Evolutionary conservation across 2,329 filamentous ascomycete species (phyloP).

Genomic region (Cercospora citrullina): DNA sequence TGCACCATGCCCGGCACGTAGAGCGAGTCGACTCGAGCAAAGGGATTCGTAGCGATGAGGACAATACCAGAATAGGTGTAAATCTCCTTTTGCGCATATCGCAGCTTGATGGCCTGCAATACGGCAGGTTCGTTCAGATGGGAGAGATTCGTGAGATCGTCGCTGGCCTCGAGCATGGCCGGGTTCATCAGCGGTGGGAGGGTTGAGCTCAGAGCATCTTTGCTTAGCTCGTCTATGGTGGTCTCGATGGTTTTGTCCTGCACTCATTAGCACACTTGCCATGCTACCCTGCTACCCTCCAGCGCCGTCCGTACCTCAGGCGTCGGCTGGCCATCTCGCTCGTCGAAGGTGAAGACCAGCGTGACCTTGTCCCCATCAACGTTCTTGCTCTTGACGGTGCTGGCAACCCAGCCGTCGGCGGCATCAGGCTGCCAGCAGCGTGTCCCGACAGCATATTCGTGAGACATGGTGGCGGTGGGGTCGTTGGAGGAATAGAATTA

Average conservation of each 20-base stretch:
- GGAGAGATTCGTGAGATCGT: constrained; percentile 95
- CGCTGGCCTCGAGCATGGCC: constrained; percentile 95
- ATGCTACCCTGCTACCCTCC: neutral
- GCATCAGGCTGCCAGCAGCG: constrained; percentile 97
- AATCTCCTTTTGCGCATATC: constrained; percentile 97
- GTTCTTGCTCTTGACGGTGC: constrained; percentile 84
- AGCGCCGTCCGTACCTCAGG: constrained; percentile 19
- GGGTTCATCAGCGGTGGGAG: constrained; percentile 97
- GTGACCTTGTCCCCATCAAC: constrained; percentile 82
- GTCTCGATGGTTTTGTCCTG: constrained; percentile 80
- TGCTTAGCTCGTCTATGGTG: constrained; percentile 71
- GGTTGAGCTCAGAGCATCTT: constrained; percentile 71
- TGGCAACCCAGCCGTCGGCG: constrained; percentile 95
- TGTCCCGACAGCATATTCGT: constrained; percentile 88
- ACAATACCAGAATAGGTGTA: constrained; percentile 99
- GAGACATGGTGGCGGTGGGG: constrained; percentile 64
- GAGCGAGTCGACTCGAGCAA: constrained; percentile 93
- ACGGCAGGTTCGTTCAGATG: constrained; percentile 98
- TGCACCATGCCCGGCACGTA: constrained; percentile 99
- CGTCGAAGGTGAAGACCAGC: constrained; percentile 84
- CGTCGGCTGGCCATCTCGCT: constrained; percentile 39
- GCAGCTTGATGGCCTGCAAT: constrained; percentile 92
- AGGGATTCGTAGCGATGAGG: constrained; percentile 96
- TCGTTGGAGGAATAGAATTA: constrained; percentile 7
- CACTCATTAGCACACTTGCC: constrained; percentile 14